Conservation (phyloP, 2,329 filamentous ascomycete species). For the Alternaria brassicae region DNA sequence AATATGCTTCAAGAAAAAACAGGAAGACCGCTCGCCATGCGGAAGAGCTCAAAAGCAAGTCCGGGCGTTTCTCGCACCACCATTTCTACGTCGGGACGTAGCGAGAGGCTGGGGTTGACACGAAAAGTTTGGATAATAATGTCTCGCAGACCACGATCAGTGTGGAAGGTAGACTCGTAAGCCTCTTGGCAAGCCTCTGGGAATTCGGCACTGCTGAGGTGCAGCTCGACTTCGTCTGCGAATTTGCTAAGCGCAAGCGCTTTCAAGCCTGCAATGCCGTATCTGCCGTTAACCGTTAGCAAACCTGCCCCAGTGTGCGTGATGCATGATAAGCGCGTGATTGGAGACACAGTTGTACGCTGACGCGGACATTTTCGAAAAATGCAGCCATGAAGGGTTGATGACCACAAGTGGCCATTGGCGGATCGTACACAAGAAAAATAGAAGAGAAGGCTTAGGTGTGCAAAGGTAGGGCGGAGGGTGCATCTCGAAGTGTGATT, state of each 20-base stretch:
- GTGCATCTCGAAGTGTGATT: slow-evolving; percentile 29
- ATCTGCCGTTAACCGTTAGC: slow-evolving; percentile 46
- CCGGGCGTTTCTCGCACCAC: slow-evolving; percentile 55
- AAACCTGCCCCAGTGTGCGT: slow-evolving; percentile 10
- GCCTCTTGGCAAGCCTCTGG: slow-evolving; percentile 58
- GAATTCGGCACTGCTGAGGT: slow-evolving; percentile 55
- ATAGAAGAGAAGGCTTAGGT: slow-evolving; percentile 12
- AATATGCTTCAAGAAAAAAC: slow-evolving; percentile 40
- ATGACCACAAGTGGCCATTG: slow-evolving; percentile 24
- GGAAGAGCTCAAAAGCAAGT: slow-evolving; percentile 58
- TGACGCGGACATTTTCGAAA: slow-evolving; percentile 31
- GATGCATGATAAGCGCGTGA: slow-evolving; percentile 4
- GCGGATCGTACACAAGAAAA: slow-evolving; percentile 16
- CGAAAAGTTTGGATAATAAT: slow-evolving; percentile 58
- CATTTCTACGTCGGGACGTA: slow-evolving; percentile 55
- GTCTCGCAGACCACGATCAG: slow-evolving; percentile 57
- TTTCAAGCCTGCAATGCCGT: slow-evolving; percentile 58
- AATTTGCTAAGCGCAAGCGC: slow-evolving; percentile 56
- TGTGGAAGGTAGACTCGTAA: slow-evolving; percentile 59
- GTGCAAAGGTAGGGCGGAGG: slow-evolving; percentile 16
- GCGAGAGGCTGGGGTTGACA: slow-evolving; percentile 54
- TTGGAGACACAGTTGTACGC: slow-evolving; percentile 20
- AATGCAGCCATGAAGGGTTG: slow-evolving; percentile 14
- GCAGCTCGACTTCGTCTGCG: slow-evolving; percentile 53
- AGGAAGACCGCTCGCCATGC: slow-evolving; percentile 56